Base-by-base conservation (phyloP, 306 rosid genomes). In the Trichosanthes cucumerina region DNA sequence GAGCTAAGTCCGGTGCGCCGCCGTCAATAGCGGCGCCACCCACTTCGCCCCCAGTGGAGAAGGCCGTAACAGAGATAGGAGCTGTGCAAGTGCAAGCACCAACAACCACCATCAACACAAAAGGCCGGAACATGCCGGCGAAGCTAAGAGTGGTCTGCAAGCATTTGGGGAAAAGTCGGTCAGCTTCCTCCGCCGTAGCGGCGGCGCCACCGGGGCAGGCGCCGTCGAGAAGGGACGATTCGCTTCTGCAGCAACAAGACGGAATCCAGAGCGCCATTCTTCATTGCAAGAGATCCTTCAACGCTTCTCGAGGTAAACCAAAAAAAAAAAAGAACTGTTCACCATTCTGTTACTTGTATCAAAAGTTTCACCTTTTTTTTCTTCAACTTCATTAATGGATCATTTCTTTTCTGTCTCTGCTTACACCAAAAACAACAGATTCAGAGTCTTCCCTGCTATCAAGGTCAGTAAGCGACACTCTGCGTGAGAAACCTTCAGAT, bases 181-280 rank as follows among this genome's bases (percentile, higher is more conserved):
- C 99, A 28, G 98, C 98, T 8, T 92, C 99, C 0, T 86, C 97
- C n/a, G 88, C 96, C 65, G 93, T 85, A 23, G 92, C 90, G 0
- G 99, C 89, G 4, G 89, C 85, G 39, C 91, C 96, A 4, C 4
- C 92, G 10, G 87, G 79, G 21, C 65, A 65, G 0, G 83, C 81
- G 46, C 77, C 88, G 10, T 82, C 98, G 0, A 82, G 84, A 78
- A 86, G 98, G 49, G 98, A 96, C 50, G 99, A 96, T 76, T 96
- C 99, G 2, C 89, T 96, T 44, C 79, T 92, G 81, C 97, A 91
- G 85, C 99, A 96, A 53, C 98, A 96, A 79, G 99, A 96, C 80
- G 97, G 93, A 24, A 96, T 96, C 83, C 99, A 96, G 73, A 88
- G 99, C 56, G 99, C 99, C 80, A 96, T 96, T 78, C 84, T 96